Evolutionary conservation across 495 filamentous ascomycete genomes (phyloP).

Genomic region (Neurospora sp.): DNA sequence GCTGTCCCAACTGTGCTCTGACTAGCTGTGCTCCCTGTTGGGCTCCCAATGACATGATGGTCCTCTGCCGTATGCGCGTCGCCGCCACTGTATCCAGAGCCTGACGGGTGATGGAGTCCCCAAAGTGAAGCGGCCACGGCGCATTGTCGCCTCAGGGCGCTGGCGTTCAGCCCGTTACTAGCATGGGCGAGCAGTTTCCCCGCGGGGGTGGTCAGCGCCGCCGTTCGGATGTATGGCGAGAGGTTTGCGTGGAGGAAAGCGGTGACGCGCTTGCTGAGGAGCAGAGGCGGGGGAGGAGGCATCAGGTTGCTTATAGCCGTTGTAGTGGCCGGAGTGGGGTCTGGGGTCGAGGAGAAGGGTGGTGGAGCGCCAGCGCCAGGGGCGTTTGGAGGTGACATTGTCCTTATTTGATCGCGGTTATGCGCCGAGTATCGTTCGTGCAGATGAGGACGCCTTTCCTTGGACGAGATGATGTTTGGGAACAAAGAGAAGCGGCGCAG

Average conservation of each 20-base stretch:
- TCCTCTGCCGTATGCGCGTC: background rate
- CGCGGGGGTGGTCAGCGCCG: constrained; percentile 34
- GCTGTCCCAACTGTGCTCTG: background rate
- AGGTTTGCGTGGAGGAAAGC: constrained; percentile 39
- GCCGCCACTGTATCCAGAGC: background rate
- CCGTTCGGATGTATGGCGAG: constrained; percentile 29
- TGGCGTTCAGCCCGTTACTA: constrained; percentile 25
- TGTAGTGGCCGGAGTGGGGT: background rate
- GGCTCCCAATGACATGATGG: background rate
- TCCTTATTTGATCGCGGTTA: background rate
- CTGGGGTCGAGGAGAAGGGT: background rate
- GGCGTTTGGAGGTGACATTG: background rate
- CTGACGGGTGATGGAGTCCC: constrained; percentile 22
- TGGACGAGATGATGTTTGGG: background rate
- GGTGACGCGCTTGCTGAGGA: constrained; percentile 38
- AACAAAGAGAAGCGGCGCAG: background rate
- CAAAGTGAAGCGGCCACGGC: constrained; percentile 40
- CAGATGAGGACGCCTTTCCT: background rate
- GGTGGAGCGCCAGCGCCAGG: background rate
- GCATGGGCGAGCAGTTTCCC: constrained; percentile 42
- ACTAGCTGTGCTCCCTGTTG: background rate
- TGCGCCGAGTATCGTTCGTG: background rate
- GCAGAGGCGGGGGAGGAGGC: constrained; percentile 30
- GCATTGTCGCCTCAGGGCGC: constrained; percentile 34
- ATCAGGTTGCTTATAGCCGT: constrained; percentile 9